Conservation (phyloP, 352 stramenopile species). For the Phytophthora aleatoria region DNA sequence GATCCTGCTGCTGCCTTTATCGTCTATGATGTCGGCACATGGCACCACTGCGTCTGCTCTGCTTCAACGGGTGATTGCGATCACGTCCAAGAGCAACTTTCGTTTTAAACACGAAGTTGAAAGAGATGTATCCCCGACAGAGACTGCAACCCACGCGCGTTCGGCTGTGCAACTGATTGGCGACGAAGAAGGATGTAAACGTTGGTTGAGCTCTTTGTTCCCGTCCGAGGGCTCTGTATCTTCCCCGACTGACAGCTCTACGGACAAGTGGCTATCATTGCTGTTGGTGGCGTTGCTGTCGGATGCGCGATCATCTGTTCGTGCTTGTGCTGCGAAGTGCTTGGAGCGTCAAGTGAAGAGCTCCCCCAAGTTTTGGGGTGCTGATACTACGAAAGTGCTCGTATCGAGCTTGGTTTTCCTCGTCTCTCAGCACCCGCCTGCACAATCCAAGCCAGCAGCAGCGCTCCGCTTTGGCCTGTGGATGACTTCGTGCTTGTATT, state of each 20-base stretch:
- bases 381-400: conserved; percentile 43
- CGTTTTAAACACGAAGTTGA: background rate
- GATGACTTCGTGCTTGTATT: conserved; percentile 51
- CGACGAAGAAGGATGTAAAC: conserved; percentile 18
- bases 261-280: conserved; percentile 40
- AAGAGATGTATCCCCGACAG: conserved; percentile 7
- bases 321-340: conserved; percentile 28
- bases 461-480: conserved; percentile 30
- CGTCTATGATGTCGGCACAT: conserved; percentile 49
- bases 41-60: conserved; percentile 32
- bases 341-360: conserved; percentile 45
- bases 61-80: conserved; percentile 44
- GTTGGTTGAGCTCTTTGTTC: conserved; percentile 55
- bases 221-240: background rate
- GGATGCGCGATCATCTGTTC: conserved; percentile 35
- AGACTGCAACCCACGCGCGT: conserved; percentile 33
- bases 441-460: conserved; percentile 6
- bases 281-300: conserved; percentile 47
- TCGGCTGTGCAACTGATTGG: conserved; percentile 43
- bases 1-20: conserved; percentile 57
- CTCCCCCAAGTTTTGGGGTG: conserved; percentile 40
- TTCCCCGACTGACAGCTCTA: background rate
- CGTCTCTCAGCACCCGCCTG: conserved; percentile 39
- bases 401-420: conserved; percentile 71
- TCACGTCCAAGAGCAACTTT: conserved; percentile 33